Base-by-base conservation (phyloP, 495 filamentous ascomycete species). In the Apodospora peruviana region DNA sequence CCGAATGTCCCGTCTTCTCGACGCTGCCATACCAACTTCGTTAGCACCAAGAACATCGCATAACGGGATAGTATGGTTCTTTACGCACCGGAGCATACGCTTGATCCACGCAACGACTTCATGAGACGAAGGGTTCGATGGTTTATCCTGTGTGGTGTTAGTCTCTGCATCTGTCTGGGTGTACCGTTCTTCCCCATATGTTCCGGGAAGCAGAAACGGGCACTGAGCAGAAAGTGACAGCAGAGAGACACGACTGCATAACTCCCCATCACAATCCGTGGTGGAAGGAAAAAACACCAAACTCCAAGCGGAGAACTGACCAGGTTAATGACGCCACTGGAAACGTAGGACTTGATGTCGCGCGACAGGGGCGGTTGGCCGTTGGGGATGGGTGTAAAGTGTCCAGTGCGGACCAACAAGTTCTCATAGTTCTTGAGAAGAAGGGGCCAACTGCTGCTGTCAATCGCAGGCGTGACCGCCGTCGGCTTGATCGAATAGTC, bases 81-180 rank as follows among this genome's bases (percentile, higher is more conserved):
- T 7, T 5, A 34, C 59, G 16, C 80, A 94, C 88, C 88, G 85
- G 39, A 98, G 75, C 56, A 97, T 96, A 47, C 90, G 82, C 83
- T 98, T 98, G 50, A 96, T 84, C 94, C 93, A 98, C 46, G 93
- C 90, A 58, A 98, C 93, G 36, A 97, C 94, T 69, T 98, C 93
- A 75, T 98, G 93, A 60, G 87, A 93, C 48, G 89, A 95, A 17
- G 93, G 93, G 75, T 98, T 98, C 14, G 90, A 90, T 27, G 93
- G 93, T 70, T 98, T 98, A 78, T 97, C 93, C 55, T 57, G 46
- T 43, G 40, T 34, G 19, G 16, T 17, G 42, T 44, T 34, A 44
- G 42, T 27, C 3, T 32, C 27, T 32, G 27, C 27, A 5, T 32
- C 12, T 32, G 7, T 32, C 7, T 32, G 27, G 5, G 12, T 32